Percentiles rank a stretch among this genome's conserved stretches.
These are phyloP conservation scores for Geotrichum carabidarum DNA, from an alignment of 1,139 yeast species.

Conservation along the genomic window DNA sequence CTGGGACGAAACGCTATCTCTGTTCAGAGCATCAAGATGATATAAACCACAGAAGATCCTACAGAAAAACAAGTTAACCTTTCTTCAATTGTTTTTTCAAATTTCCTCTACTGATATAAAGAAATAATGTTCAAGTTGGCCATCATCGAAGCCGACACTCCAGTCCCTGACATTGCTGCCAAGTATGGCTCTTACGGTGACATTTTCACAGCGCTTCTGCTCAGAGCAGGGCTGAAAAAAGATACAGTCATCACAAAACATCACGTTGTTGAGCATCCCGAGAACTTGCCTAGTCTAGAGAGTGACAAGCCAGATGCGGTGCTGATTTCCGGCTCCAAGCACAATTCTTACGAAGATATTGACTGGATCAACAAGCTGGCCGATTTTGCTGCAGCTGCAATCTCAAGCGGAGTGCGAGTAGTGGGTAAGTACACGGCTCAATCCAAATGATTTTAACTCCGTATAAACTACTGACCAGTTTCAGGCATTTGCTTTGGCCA, in stretches of 20 bases:
- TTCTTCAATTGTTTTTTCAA: too few species aligned
- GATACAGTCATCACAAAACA: conserved; percentile 38
- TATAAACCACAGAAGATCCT: too few species aligned
- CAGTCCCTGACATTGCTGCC: conserved; percentile 27
- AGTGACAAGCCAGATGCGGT: conserved; percentile 43
- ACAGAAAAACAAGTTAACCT: too few species aligned
- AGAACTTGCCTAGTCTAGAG: conserved; percentile 41
- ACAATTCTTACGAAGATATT: conserved; percentile 52
- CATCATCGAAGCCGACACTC: conserved; percentile 35
- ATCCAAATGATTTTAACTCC: not conserved
- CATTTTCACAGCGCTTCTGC: conserved; percentile 32
- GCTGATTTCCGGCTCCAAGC: conserved; percentile 61
- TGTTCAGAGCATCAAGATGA: too few species aligned
- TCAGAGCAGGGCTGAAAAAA: conserved; percentile 29
- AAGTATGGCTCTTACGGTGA: conserved; percentile 37
- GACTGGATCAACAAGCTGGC: conserved; percentile 52
- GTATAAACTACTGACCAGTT: not conserved
- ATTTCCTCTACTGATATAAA: too few species aligned
- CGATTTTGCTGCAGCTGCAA: conserved; percentile 36
- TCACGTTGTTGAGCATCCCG: conserved; percentile 42
- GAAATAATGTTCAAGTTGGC: conserved; percentile 21
- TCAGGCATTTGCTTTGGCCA: conserved; percentile 77
- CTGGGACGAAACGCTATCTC: too few species aligned
- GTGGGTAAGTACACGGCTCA: conserved; percentile 23
- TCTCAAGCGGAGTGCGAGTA: conserved; percentile 32